Evolutionary conservation across 805 yeast genomes (phyloP).

Genomic region (Wickerhamomyces xylosicus): DNA sequence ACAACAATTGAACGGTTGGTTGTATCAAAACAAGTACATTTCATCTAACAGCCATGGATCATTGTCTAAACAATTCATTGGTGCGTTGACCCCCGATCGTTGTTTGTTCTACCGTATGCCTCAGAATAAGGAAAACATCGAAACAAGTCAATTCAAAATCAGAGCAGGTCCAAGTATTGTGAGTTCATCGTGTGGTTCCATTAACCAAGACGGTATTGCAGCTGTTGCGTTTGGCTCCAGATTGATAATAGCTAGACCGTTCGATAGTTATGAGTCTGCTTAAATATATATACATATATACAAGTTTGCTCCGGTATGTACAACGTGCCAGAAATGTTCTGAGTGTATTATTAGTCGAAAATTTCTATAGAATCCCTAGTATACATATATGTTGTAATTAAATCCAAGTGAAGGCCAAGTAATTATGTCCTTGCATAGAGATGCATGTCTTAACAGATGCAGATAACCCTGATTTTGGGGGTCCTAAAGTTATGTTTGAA

Average conservation of each 20-base stretch:
- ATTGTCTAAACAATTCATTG: slow-evolving; percentile 10
- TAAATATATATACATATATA: slow-evolving; percentile 7
- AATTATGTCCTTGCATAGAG: too few relatives aligned
- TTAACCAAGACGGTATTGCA: slow-evolving; percentile 14
- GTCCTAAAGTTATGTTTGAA: too few relatives aligned
- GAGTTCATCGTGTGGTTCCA: slow-evolving; percentile 13
- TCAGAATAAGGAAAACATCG: slow-evolving; percentile 7
- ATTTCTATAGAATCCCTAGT: too few relatives aligned
- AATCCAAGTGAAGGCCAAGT: too few relatives aligned
- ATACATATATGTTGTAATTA: too few relatives aligned
- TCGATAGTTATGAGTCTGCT: slow-evolving; percentile 18
- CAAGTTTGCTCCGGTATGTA: too few relatives aligned
- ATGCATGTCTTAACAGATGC: too few relatives aligned
- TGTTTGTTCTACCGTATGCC: slow-evolving; percentile 16
- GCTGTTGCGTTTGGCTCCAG: slow-evolving; percentile 16
- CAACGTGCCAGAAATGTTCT: too few relatives aligned
- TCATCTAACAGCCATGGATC: slow-evolving; percentile 1
- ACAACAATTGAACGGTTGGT: slow-evolving; percentile 15
- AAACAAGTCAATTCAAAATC: slow-evolving; percentile 13
- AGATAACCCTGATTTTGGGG: too few relatives aligned
- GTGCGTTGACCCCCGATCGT: slow-evolving; percentile 14
- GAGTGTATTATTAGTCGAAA: too few relatives aligned
- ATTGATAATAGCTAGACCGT: slow-evolving; percentile 15
- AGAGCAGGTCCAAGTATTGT: slow-evolving; percentile 10
- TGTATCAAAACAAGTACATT: slow-evolving; percentile 9